phyloP scores from a whole-genome alignment of 352 stramenopile genomes.

The Pseudoperonospora humuli region DNA sequence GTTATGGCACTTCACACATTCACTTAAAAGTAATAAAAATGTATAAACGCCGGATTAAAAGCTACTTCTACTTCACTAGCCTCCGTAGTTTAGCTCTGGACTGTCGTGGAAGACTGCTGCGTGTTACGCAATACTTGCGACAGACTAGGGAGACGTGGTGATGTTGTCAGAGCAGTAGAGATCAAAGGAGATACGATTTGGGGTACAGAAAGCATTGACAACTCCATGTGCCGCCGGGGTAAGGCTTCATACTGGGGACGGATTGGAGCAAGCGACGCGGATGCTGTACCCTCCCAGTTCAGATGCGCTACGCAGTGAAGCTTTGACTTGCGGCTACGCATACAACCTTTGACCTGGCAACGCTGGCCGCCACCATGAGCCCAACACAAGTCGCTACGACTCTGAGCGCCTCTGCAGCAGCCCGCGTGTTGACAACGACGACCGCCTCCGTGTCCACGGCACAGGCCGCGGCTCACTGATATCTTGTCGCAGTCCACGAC shows the following conservation, averaged over 20 bases:
- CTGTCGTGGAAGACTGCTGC: conserved; percentile 17
- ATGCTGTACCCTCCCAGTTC: conserved; percentile 25
- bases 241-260: conserved; percentile 10
- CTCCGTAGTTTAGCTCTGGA: conserved; percentile 10
- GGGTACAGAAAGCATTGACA: conserved; percentile 19
- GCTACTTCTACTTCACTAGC: conserved; percentile 1
- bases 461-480: conserved; percentile 73
- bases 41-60: no score
- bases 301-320: conserved; percentile 54
- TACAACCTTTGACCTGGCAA: conserved; percentile 62
- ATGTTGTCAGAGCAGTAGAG: conserved; percentile 5
- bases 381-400: conserved; percentile 79
- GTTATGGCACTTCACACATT: no score
- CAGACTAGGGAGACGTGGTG: conserved; percentile 32
- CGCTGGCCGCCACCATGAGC: conserved; percentile 77
- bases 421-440: conserved; percentile 72
- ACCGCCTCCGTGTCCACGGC: conserved; percentile 80
- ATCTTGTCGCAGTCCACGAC: conserved; percentile 78
- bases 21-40: no score
- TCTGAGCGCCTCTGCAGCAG: conserved; percentile 77
- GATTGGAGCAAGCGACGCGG: conserved; percentile 1
- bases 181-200: conserved; percentile 12
- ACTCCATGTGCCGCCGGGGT: conserved; percentile 12
- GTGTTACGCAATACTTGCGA: conserved; percentile 36
- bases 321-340: conserved; percentile 61